A percentile compares a stretch with the other conserved stretches of the same genome.
Conservation (phyloP, 805 yeast genomes). For the Starmerella powellii region DNA sequence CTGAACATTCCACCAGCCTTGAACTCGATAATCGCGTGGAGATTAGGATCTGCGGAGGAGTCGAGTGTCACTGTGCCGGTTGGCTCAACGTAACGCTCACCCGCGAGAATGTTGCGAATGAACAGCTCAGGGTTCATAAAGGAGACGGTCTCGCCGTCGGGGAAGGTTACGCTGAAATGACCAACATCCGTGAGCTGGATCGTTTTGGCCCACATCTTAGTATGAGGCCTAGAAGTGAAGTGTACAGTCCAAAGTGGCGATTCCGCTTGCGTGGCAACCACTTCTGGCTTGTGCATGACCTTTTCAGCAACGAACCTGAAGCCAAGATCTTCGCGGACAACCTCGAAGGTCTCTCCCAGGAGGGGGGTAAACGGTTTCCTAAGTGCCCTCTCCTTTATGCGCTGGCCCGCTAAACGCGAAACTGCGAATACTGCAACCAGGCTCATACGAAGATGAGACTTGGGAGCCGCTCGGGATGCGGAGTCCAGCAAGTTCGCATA, state of each 20-base stretch:
- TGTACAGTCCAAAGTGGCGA: constrained; percentile 48
- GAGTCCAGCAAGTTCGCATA: constrained; percentile 54
- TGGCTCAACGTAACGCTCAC: constrained; percentile 91
- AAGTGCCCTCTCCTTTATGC: constrained; percentile 61
- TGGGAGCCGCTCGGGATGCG: constrained; percentile 40
- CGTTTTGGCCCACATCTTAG: constrained; percentile 91
- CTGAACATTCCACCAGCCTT: constrained; percentile 77
- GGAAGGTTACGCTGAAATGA: constrained; percentile 41
- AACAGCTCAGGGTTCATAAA: constrained; percentile 78
- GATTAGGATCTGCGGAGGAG: constrained; percentile 45
- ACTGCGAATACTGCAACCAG: constrained; percentile 74
- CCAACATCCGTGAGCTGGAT: constrained; percentile 76
- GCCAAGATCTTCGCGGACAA: constrained; percentile 73
- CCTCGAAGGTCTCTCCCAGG: constrained; percentile 84
- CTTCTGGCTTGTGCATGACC: constrained; percentile 75
- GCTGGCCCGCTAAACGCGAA: constrained; percentile 53
- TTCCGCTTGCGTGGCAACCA: constrained; percentile 72
- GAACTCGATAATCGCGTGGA: constrained; percentile 58
- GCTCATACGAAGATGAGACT: constrained; percentile 44
- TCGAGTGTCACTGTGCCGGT: constrained; percentile 51
- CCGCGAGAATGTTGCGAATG: constrained; percentile 79
- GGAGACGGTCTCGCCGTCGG: constrained; percentile 56
- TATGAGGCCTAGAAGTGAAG: constrained; percentile 40
- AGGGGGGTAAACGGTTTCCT: constrained; percentile 94
- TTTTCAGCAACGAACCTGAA: constrained; percentile 70